Evolutionary conservation across 2,329 filamentous ascomycete species (phyloP).

Genomic region (Gaeumannomyces sp.): DNA sequence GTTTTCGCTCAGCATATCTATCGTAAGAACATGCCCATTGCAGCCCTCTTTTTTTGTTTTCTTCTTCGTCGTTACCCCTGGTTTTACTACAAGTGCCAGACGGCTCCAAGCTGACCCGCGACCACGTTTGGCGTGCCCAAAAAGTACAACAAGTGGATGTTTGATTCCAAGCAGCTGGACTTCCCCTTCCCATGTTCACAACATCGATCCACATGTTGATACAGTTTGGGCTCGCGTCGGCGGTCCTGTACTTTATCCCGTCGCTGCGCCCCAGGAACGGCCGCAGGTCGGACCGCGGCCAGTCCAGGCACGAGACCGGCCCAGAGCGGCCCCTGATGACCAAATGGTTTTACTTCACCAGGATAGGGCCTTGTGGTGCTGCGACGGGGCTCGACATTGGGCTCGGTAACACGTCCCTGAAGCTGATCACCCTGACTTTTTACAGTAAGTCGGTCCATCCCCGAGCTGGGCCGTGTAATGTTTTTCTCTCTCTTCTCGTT

Average conservation of each 20-base stretch:
- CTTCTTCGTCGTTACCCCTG: not conserved
- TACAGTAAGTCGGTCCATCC: slow-evolving; percentile 57
- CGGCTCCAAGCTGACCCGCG: slow-evolving; percentile 5
- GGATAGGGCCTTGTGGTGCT: slow-evolving; percentile 84
- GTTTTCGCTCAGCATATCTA: slow-evolving; percentile 87
- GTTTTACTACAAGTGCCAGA: not conserved
- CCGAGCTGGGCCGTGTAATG: not conserved
- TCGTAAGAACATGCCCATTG: slow-evolving; percentile 50
- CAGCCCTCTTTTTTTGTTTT: not conserved
- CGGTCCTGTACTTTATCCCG: slow-evolving; percentile 77
- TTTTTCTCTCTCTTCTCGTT: not conserved
- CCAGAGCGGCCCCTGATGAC: slow-evolving; percentile 65
- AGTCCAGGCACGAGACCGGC: slow-evolving; percentile 47
- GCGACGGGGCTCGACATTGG: slow-evolving; percentile 95
- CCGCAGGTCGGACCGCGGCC: slow-evolving; percentile 41
- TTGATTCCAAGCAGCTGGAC: slow-evolving; percentile 74
- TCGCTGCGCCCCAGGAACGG: slow-evolving; percentile 55
- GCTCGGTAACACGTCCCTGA: slow-evolving; percentile 88
- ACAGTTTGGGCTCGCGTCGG: slow-evolving; percentile 73
- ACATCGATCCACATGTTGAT: slow-evolving; percentile 95
- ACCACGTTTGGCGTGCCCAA: not conserved
- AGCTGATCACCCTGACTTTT: slow-evolving; percentile 94
- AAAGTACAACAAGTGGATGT: slow-evolving; percentile 99
- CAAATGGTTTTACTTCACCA: slow-evolving; percentile 82
- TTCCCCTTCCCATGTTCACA: slow-evolving; percentile 92